Conservation (phyloP, 2,329 filamentous ascomycete genomes). For the Fusarium oxysporum region DNA sequence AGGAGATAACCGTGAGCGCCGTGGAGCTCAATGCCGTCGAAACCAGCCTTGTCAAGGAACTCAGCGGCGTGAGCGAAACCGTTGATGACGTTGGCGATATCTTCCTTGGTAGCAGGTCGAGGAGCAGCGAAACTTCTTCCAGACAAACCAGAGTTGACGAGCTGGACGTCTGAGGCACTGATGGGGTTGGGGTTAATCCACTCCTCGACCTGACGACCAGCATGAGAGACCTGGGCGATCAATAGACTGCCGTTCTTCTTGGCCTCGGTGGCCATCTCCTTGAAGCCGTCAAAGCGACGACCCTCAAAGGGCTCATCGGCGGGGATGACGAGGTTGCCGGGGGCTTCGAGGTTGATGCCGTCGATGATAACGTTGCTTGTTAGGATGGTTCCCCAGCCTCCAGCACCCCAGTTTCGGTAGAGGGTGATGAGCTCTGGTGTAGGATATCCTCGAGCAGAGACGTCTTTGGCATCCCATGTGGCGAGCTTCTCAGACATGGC, state of each 20-base stretch:
- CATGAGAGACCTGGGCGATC: conserved; percentile 29
- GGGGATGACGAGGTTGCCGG: conserved; percentile 18
- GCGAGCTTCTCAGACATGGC: conserved; percentile 32
- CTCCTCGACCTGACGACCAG: conserved; percentile 32
- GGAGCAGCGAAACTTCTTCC: conserved; percentile 52
- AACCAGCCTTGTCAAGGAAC: conserved; percentile 50
- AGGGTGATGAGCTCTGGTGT: conserved; percentile 27
- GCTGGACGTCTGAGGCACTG: conserved; percentile 66
- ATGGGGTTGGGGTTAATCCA: conserved; percentile 33
- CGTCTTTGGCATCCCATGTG: conserved; percentile 27
- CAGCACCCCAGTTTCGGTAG: conserved; percentile 30
- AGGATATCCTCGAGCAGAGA: conserved; percentile 29
- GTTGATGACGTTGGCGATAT: conserved; percentile 23
- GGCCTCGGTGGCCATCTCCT: conserved; percentile 17
- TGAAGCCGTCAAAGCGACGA: conserved; percentile 25
- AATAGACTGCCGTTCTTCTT: conserved; percentile 24
- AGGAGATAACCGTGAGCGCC: conserved; percentile 57
- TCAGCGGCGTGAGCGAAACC: conserved; percentile 54
- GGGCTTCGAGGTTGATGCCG: conserved; percentile 22
- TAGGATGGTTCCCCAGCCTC: conserved; percentile 26
- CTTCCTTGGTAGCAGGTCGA: conserved; percentile 25
- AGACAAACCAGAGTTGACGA: conserved; percentile 66
- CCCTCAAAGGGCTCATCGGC: conserved; percentile 20
- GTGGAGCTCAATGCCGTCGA: conserved; percentile 33
- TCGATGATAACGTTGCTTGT: conserved; percentile 32